These are phyloP conservation scores for Lepidium africanum DNA, from an alignment of 345 rosid species.

Conservation along the genomic window DNA sequence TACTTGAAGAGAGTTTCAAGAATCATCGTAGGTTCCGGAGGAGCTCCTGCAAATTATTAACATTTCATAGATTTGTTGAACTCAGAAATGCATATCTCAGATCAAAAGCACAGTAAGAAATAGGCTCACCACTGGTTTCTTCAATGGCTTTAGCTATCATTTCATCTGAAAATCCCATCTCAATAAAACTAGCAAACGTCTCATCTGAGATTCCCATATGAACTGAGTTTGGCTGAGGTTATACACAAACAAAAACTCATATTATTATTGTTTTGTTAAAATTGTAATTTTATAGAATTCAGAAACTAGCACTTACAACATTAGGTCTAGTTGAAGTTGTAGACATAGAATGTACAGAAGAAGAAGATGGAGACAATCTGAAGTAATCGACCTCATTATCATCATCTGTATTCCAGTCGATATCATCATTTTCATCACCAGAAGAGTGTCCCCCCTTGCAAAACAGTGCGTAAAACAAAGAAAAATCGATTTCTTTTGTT, in stretches of 20 bases:
- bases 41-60: background rate
- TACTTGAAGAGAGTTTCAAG: slow-evolving; percentile 3
- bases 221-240: background rate
- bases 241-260: background rate
- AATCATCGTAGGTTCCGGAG: background rate
- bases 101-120: background rate
- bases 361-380: background rate
- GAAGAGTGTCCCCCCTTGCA: background rate
- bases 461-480: background rate
- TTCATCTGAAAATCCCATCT: background rate
- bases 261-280: background rate
- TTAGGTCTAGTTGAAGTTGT: no score
- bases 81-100: background rate
- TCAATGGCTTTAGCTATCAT: background rate
- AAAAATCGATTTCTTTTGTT: no score
- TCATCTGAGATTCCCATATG: background rate
- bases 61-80: background rate
- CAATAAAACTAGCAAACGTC: background rate
- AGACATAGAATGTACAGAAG: no score
- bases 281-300: no score
- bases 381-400: background rate
- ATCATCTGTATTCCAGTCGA: background rate
- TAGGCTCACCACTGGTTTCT: background rate
- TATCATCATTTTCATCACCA: background rate
- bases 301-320: background rate